A percentile compares a stretch with the other conserved stretches of the same genome.
phyloP scores from a whole-genome alignment of 208 protist genomes.

The Crithidia bombi region DNA sequence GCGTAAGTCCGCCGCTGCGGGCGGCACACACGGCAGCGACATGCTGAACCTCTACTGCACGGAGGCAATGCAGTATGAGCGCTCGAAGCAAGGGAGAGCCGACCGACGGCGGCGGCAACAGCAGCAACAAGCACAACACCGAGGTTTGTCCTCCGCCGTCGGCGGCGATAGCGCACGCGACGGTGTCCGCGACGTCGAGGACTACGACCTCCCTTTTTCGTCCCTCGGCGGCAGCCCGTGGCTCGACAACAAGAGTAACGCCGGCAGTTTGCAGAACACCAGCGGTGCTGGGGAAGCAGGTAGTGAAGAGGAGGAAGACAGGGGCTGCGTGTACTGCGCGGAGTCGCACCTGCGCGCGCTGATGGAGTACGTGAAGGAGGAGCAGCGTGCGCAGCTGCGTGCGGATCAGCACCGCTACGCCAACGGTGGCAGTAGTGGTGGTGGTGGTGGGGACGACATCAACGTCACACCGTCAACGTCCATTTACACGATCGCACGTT shows the following conservation, averaged over 20 bases:
- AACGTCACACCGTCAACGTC: neutral
- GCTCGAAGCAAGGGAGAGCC: slow-evolving; percentile 45
- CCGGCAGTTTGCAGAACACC: neutral
- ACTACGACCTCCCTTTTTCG: neutral
- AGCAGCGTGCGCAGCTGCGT: slow-evolving; percentile 13
- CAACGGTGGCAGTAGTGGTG: too few relatives aligned
- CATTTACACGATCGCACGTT: slow-evolving; percentile 52
- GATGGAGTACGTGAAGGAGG: slow-evolving; percentile 23
- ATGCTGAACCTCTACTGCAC: slow-evolving; percentile 94
- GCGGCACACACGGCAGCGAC: slow-evolving; percentile 27
- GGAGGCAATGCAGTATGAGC: slow-evolving; percentile 85
- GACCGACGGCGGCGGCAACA: slow-evolving; percentile 33
- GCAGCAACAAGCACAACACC: neutral
- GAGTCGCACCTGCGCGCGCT: slow-evolving; percentile 34
- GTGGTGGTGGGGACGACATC: too few relatives aligned
- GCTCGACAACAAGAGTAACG: neutral
- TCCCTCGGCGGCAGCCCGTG: too few relatives aligned
- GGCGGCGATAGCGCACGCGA: neutral
- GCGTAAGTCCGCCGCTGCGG: slow-evolving; percentile 29
- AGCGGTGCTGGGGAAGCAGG: neutral
- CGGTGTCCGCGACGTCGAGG: too few relatives aligned
- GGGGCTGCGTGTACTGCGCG: slow-evolving; percentile 49
- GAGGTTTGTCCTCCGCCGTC: neutral
- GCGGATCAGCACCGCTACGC: slow-evolving; percentile 20
- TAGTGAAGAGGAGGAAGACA: slow-evolving; percentile 22